A percentile compares a stretch with the other conserved stretches of the same genome.
phyloP scores from a whole-genome alignment of 139 green algal genomes.

The Pleodorina starrii region DNA sequence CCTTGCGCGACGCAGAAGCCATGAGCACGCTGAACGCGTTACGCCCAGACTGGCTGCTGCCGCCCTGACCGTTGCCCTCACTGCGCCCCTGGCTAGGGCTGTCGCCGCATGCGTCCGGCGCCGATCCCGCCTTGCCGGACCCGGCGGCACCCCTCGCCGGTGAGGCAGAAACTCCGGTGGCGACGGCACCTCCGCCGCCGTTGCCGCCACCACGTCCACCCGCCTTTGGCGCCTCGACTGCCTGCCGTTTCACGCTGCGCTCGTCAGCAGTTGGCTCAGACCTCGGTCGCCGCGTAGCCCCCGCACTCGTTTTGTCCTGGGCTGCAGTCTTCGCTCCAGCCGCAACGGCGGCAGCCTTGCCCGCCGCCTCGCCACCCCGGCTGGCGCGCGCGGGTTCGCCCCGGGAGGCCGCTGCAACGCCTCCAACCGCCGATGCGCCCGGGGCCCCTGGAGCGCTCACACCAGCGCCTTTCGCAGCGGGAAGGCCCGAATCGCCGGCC shows the following conservation, averaged over 20 bases:
- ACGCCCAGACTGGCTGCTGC: not conserved
- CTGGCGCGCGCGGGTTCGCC: not conserved
- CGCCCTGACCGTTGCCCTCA: not conserved
- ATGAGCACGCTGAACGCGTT: constrained; percentile 37
- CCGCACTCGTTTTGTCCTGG: not conserved
- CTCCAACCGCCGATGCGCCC: not conserved
- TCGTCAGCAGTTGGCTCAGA: not conserved
- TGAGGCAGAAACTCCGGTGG: too few species aligned
- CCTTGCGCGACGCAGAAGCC: constrained; percentile 13
- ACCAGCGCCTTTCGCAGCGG: not conserved
- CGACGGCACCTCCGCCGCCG: too few species aligned
- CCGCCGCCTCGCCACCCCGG: not conserved
- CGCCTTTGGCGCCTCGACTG: not conserved
- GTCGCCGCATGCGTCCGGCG: not conserved
- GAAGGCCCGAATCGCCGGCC: not conserved
- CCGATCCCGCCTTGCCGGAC: too few species aligned
- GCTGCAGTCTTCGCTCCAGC: not conserved
- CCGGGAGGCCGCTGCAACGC: not conserved
- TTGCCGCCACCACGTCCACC: not conserved
- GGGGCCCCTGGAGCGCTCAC: not conserved
- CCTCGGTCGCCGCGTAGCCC: not conserved
- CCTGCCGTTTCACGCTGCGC: not conserved
- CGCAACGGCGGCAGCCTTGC: not conserved
- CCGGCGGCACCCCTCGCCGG: too few species aligned
- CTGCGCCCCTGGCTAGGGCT: not conserved